Percentiles rank a stretch among this genome's conserved stretches.
phyloP scores from a whole-genome alignment of 2,329 filamentous ascomycete genomes.

The Diaporthe sp. region DNA sequence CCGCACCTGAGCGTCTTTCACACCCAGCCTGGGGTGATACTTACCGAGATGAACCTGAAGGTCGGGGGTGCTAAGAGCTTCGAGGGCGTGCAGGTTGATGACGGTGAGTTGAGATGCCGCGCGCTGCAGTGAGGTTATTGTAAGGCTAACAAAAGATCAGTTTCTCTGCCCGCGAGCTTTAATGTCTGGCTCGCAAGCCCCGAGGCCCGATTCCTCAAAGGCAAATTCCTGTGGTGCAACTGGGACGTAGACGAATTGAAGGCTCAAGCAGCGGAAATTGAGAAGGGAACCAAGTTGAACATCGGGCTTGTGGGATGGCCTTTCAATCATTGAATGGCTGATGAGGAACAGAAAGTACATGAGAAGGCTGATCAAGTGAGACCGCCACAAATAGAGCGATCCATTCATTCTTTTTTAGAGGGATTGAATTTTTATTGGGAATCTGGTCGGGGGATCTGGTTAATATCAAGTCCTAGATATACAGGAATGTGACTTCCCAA shows the following conservation, averaged over 20 bases:
- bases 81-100: slow-evolving; percentile 28
- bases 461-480: background rate
- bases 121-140: background rate
- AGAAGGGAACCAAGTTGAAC: background rate
- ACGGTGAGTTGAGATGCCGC: slow-evolving; percentile 12
- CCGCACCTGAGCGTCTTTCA: slow-evolving; percentile 40
- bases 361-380: background rate
- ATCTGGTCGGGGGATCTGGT: too few relatives aligned
- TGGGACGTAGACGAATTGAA: slow-evolving; percentile 59
- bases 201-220: slow-evolving; percentile 54
- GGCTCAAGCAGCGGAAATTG: slow-evolving; percentile 37
- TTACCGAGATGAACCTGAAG: slow-evolving; percentile 33
- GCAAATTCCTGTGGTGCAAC: slow-evolving; percentile 54
- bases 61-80: background rate
- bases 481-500: background rate
- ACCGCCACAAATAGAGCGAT: background rate
- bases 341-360: background rate
- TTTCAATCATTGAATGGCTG: background rate
- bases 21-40: slow-evolving; percentile 41
- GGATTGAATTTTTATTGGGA: too few relatives aligned
- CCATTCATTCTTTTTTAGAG: too few relatives aligned
- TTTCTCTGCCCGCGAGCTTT: slow-evolving; percentile 44
- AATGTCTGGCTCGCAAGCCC: slow-evolving; percentile 50
- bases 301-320: slow-evolving; percentile 19
- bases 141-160: slow-evolving; percentile 13